Evolutionary conservation across 2,329 filamentous ascomycete genomes (phyloP).

Genomic region (Pseudocercospora fijiensis): DNA sequence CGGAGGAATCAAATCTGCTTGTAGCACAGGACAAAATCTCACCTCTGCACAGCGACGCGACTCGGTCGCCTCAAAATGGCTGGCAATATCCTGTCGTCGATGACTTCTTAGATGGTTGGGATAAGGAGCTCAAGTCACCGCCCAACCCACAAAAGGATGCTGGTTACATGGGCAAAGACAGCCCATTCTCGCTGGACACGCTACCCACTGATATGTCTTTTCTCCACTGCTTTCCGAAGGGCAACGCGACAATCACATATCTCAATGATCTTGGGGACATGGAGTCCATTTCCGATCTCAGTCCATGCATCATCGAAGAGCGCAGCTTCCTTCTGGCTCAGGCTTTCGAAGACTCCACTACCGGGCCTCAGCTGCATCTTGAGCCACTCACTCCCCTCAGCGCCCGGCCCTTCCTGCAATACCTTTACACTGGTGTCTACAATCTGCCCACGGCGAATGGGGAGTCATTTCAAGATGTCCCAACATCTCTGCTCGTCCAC

Average conservation of each 20-base stretch:
- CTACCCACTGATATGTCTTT: constrained; percentile 22
- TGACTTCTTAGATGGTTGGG: background rate
- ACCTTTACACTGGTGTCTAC: constrained; percentile 45
- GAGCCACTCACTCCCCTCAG: constrained; percentile 39
- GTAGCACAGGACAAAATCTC: background rate
- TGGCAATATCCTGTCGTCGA: background rate
- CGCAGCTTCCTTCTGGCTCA: constrained; percentile 43
- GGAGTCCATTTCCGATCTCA: constrained; percentile 39
- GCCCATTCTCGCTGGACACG: constrained; percentile 8
- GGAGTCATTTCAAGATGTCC: constrained; percentile 30
- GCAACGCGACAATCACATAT: constrained; percentile 36
- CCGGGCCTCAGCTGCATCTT: constrained; percentile 40
- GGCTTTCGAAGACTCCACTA: constrained; percentile 41
- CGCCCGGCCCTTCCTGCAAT: constrained; percentile 43
- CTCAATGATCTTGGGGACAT: constrained; percentile 37
- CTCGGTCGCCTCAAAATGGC: background rate
- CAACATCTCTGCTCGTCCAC: constrained; percentile 42
- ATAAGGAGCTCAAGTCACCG: constrained; percentile 3
- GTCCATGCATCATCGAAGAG: constrained; percentile 36
- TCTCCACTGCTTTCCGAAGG: constrained; percentile 24
- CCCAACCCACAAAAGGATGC: background rate
- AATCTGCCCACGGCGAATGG: constrained; percentile 29
- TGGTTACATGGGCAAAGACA: constrained; percentile 10
- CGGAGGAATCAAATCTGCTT: background rate
- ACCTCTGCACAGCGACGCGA: background rate